Evolutionary conservation across 805 yeast species (phyloP).

Genomic region (Cyberlindnera petersonii): DNA sequence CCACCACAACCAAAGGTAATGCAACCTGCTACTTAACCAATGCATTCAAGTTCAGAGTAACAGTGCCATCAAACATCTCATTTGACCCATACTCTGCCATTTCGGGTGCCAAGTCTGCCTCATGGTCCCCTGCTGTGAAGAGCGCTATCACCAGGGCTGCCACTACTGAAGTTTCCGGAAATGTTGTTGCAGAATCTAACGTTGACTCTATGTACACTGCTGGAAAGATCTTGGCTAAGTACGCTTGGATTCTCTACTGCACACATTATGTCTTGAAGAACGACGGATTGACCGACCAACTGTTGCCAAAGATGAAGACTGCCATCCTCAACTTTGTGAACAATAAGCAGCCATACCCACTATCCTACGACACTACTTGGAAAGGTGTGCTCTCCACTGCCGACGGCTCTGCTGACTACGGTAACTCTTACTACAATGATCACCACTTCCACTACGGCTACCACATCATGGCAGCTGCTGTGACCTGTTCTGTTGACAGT

Average conservation of each 20-base stretch:
- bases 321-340: conserved; percentile 67
- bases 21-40: conserved; percentile 44
- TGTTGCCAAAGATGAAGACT: conserved; percentile 55
- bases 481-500: conserved; percentile 52
- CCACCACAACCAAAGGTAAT: conserved; percentile 48
- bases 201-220: conserved; percentile 85
- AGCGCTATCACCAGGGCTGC: conserved; percentile 34
- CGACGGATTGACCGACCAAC: conserved; percentile 41
- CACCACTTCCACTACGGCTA: conserved; percentile 79
- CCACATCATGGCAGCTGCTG: conserved; percentile 67
- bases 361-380: conserved; percentile 77
- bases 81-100: conserved; percentile 41
- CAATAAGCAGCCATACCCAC: conserved; percentile 68
- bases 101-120: conserved; percentile 22
- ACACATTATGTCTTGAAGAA: conserved; percentile 64
- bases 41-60: conserved; percentile 38
- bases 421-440: conserved; percentile 67
- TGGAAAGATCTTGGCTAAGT: conserved; percentile 86
- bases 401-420: conserved; percentile 58
- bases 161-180: conserved; percentile 31
- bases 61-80: conserved; percentile 40
- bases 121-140: conserved; percentile 31
- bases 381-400: conserved; percentile 74
- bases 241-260: conserved; percentile 79
- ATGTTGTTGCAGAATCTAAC: conserved; percentile 46